Base-by-base conservation (phyloP, 2,329 filamentous ascomycete genomes). In the Fusarium siculi region DNA sequence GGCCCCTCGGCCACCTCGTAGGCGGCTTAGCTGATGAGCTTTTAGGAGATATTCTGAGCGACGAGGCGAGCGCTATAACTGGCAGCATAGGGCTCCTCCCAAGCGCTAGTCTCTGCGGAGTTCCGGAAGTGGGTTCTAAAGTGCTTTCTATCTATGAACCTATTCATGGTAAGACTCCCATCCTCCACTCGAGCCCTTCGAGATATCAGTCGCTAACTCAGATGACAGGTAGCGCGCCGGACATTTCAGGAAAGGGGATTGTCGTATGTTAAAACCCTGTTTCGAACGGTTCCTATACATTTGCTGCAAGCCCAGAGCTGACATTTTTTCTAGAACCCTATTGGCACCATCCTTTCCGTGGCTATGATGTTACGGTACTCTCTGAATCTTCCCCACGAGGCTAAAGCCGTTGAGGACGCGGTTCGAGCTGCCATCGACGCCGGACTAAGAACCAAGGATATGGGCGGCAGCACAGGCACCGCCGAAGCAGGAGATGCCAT, bases 81-180 rank as follows among this genome's bases (percentile, higher is more conserved):
- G 96, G 96, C 21, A 95, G 92, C 78, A 90, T 98, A 76, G 96
- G 96, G 36, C 86, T 98, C 74, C 85, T 97, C 76, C 96, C 96
- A 32, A 96, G 93, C 81, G 96, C 96, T 18, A 96, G 93, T 83
- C 85, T 98, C 81, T 93, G 92, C 74, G 94, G 93, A 44, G 91
- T 97, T 68, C 96, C 96, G 0, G 94, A 97, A 81, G 93, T 93
- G 62, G 93, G 94, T 87, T 89, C 87, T 77, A 92, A 89, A 81
- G 94, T 95, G 80, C 97, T 97, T 81, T 96, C 95, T 77, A 97
- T 98, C 79, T 99, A 97, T 82, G 96, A 98, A 88, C 96, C 96
- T 32, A 98, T 99, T 78, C 96, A 99, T 82, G 95, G 94, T 94
- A 86, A 68, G 85, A 46, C 15, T 42, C 21, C 12, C 53, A 25